Evolutionary conservation across 176 grass and related monocot genomes (phyloP), one percentile per base, ranked within the genome.

Genomic region (Cenchrus americanus): DNA sequence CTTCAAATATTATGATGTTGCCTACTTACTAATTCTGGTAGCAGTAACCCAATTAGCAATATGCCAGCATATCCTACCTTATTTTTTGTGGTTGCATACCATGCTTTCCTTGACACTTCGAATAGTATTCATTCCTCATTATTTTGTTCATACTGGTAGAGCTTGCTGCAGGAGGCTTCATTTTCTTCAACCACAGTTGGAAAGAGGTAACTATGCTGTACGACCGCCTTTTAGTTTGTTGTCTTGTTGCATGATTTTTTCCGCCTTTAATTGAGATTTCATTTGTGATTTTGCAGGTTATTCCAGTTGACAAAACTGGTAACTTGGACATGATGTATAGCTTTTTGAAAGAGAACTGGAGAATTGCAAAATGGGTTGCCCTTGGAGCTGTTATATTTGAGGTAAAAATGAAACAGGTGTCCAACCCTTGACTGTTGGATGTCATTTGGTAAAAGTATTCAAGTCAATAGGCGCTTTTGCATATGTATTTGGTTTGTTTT

Each of bases 111-210:
- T 91, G 69, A 91, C 85, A 79, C 79, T 10, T 57, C 55, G 47
- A 88, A 91, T 62, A 97, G 94, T 97, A 97, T 67, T 94, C 94
- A 4, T 97, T 91, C 82, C 83, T 94, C 69, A 72, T 97, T 85
- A 89, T 97, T 70, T 46, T 97, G 89, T 88, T 97, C 86, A 88
- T 97, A 86, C 88, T 97, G 83, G 89, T 91, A 49, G 94, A 97
- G 87, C 94, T 97, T 75, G 89, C 82, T 82, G 81, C 81, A 34
- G 94, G 89, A 60, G 85, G 91, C 41, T 93, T 97, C 77, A 86
- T 97, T 80, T 94, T 97, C 94, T 94, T 97, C 49, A 86, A 97
- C 73, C 91, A 88, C 80, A 89, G 40, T 42, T 97, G 94, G 94
- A 97, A 90, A 88, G 79, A 88, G 55, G 93, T 95, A 75, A 82